A percentile compares a stretch with the other conserved stretches of the same genome.
Conservation (phyloP, 2,329 filamentous ascomycete species). For the Leptographium procerum region DNA sequence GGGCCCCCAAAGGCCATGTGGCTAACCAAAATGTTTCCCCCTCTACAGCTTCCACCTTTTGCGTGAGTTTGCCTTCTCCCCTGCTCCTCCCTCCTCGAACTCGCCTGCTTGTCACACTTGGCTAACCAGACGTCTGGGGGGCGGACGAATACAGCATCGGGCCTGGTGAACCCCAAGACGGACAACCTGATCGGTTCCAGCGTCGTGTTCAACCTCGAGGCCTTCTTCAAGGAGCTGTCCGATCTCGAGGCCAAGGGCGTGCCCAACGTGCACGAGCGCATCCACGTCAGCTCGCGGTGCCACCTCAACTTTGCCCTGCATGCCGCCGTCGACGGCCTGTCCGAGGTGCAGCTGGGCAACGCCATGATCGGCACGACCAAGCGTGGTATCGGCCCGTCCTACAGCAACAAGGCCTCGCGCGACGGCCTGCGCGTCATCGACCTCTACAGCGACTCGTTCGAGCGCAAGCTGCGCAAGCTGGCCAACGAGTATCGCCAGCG, state of each 20-base stretch:
- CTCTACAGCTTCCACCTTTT: slow-evolving; percentile 18
- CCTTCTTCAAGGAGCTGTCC: slow-evolving; percentile 30
- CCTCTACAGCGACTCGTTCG: slow-evolving; percentile 58
- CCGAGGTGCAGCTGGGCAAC: slow-evolving; percentile 28
- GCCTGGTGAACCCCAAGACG: slow-evolving; percentile 59
- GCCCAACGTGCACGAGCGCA: slow-evolving; percentile 28
- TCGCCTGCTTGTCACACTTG: slow-evolving; percentile 16
- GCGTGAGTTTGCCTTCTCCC: slow-evolving; percentile 13
- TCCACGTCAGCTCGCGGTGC: slow-evolving; percentile 52
- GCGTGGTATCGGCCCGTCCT: slow-evolving; percentile 14
- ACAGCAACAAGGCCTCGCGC: slow-evolving; percentile 47
- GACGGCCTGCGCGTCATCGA: slow-evolving; percentile 57
- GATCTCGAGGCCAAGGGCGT: slow-evolving; percentile 29
- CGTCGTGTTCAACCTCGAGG: slow-evolving; percentile 50
- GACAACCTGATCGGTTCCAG: slow-evolving; percentile 65
- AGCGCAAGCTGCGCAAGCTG: slow-evolving; percentile 51
- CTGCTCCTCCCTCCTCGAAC: too few species aligned
- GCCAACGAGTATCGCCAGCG: slow-evolving; percentile 54
- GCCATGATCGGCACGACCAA: slow-evolving; percentile 16
- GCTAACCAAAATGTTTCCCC: not conserved
- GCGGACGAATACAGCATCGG: slow-evolving; percentile 32
- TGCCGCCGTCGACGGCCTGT: slow-evolving; percentile 49
- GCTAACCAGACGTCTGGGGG: slow-evolving; percentile 27
- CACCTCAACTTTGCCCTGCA: slow-evolving; percentile 57
- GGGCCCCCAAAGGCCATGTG: not conserved